Percentiles rank a stretch among this genome's conserved stretches.
These are phyloP conservation scores for Ceratocystis smalleyi DNA, from an alignment of 2,329 filamentous ascomycete genomes.

Conservation along the genomic window DNA sequence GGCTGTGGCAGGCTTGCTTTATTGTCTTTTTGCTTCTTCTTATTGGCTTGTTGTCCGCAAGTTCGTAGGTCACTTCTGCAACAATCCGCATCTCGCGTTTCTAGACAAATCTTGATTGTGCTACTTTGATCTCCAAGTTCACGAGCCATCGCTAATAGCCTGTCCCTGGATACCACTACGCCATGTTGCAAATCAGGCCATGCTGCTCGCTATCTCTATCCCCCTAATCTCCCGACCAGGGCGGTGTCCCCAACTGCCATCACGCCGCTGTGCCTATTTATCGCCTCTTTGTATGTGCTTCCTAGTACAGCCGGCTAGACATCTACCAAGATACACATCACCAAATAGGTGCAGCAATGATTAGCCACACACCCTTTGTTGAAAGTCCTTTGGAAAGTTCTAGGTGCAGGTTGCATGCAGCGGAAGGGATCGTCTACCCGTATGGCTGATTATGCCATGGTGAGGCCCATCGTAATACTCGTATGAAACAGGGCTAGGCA, in stretches of 20 bases:
- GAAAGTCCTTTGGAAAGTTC: background rate
- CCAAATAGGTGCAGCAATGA: background rate
- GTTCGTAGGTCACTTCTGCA: background rate
- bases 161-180: too few relatives aligned
- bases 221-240: background rate
- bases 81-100: background rate
- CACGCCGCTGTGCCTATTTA: too few relatives aligned
- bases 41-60: background rate
- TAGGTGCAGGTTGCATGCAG: background rate
- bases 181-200: too few relatives aligned
- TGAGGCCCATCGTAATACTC: background rate
- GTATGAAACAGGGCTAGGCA: background rate
- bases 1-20: background rate
- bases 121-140: background rate
- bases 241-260: too few relatives aligned
- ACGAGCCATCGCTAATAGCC: too few relatives aligned
- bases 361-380: background rate
- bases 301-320: background rate
- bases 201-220: background rate
- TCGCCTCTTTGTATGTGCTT: too few relatives aligned
- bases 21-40: background rate
- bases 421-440: background rate
- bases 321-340: background rate
- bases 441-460: background rate
- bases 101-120: background rate